Base-by-base conservation (phyloP, 148 eudicot species). In the Camellia japonica region DNA sequence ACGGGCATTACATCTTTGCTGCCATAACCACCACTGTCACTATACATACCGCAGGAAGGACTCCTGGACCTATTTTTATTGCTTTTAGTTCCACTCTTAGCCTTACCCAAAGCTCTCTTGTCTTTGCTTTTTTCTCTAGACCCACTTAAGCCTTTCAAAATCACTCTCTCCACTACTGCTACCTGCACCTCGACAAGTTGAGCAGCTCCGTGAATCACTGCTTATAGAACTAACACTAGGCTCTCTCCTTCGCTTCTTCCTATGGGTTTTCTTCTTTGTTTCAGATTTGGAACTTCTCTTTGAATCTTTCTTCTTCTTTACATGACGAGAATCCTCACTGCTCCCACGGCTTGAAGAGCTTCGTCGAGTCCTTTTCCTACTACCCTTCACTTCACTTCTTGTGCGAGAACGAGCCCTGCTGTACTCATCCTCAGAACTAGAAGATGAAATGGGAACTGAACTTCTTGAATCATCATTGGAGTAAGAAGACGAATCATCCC, bases 231-330 rank as follows among this genome's bases (percentile, higher is more conserved):
- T 84, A 82, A 86, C 66, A 59, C 93, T 84, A 56, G 70, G 86
- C 73, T 87, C 83, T 84, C 93, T 92, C 85, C 43, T 88, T 38
- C 71, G 84, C 83, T 86, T 90, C 88, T 88, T 90, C 81, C 79
- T 88, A 41, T 47, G 80, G 61, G 47, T 65, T 71, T 85, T 90
- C 88, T 88, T 90, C 86, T 68, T 89, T 16, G 77, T 73, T 55
- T 86, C 88, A 20, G 83, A 79, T 61, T 69, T 85, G 43, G 46
- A 51, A 75, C 78, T 86, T 81, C 74, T 90, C 81, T 75, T 89
- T 13, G 82, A 81, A 75, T 83, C 80, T 75, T 90, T 94, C 76
- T 84, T 79, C 81, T 84, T 91, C 88, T 87, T 92, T 11, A 73
- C 75, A 74, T n/a, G 80, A 41, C 51, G 81, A 14, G 89, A 80